Evolutionary conservation across 176 grass and related monocot species (phyloP), one percentile per base, ranked within the genome.

Genomic region (Zoysia pacifica): DNA sequence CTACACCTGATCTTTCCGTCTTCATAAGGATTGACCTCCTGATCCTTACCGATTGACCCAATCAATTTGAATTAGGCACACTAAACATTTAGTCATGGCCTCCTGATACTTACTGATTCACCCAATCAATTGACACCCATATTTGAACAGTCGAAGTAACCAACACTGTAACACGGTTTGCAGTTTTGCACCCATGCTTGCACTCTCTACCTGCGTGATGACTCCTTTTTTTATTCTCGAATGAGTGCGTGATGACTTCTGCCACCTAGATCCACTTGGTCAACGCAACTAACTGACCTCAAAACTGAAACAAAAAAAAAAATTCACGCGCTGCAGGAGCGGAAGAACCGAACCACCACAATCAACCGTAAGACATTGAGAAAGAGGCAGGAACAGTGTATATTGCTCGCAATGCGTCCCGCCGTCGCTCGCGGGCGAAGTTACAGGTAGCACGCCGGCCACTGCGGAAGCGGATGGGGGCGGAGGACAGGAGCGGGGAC

Each of bases 321-420:
- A n/a, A n/a, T n/a, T 28, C 16, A 36, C 39, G 41, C 18, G 9
- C 4, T 42, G 48, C 53, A 42, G 12, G 28, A 0, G 4, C 42
- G 5, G 51, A 42, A 60, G 19, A 71, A 35, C 44, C 9, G 43
- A 41, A 50, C 54, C 60, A 65, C 70, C 37, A 47, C 28, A 10
- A 54, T 2, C 39, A 70, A 67, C 18, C 2, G 28, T 0, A 14
- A 1, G 6, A 49, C 37, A 84, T 43, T 43, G 76, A 18, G 2
- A 4, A 16, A 18, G 70, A 55, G 16, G 55, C 12, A 1, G 9
- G 40, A 10, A 62, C 16, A 7, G 2, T 41, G 9, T 2, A 41
- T 2, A 9, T 85, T 77, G 85, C 87, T 66, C 72, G 77, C 10
- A 66, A 43, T 58, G 71, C 50, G 18, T 65, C n/a, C 50, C 77